Base-by-base conservation (phyloP, 768 basidiomycete genomes). In the Stropharia rugosoannulata region DNA sequence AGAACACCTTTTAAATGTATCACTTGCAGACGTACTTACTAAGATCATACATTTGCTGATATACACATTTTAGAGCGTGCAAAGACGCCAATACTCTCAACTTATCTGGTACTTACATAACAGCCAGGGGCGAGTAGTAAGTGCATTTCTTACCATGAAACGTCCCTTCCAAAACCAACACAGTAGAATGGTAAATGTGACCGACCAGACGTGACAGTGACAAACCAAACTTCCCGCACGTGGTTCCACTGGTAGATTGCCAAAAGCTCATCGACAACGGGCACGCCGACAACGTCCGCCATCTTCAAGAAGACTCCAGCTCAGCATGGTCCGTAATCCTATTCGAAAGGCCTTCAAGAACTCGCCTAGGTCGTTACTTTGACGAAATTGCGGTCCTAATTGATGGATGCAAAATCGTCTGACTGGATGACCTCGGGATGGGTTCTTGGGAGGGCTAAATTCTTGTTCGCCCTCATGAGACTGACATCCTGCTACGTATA, bases 321-420 rank as follows among this genome's bases (percentile, higher is more conserved):
- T 64, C 75, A 80, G 67, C 60, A 81, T 81, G 79, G 79, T 80
- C 57, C 63, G 79, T 80, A 70, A 41, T 60, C 63, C 56, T 59
- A 48, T 61, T 58, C 53, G 57, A 51, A 56, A 54, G 55, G 53
- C 46, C 57, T 54, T 55, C 59, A 64, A 56, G 65, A 68, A 56
- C 55, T 39, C 59, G 45, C 66, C 60, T 52, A 49, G 44, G 49
- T 49, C 52, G 55, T 62, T 59, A 51, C 56, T 47, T 54, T 59
- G 49, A 56, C 51, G 54, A 56, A 61, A 66, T 57, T 58, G 57
- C 59, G 58, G 39, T 57, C 62, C 57, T 57, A 62, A 66, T 63
- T 47, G 71, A 60, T 76, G 77, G 80, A 80, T 81, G 74, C 67
- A 57, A 45, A 10, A 36, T 29, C 48, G 42, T 58, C 27, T 54